These are phyloP conservation scores for Globisporangium radiosum DNA, from an alignment of 352 stramenopile species.

Conservation along the genomic window DNA sequence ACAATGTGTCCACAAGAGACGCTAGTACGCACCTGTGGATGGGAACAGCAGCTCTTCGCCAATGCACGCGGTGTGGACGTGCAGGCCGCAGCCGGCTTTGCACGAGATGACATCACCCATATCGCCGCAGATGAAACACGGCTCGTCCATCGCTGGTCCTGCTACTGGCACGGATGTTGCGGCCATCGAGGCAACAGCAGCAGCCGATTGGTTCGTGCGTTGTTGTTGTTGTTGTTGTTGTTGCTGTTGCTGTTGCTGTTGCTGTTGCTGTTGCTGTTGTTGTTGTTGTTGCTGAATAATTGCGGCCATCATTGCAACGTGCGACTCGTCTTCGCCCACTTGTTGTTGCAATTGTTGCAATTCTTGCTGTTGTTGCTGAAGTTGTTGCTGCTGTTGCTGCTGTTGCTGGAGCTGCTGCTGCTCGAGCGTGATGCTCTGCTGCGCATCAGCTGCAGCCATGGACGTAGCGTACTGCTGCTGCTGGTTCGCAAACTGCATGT, in stretches of 20 bases:
- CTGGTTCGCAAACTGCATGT: conserved; percentile 32
- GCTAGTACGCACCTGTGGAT: conserved; percentile 24
- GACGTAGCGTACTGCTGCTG: conserved; percentile 20
- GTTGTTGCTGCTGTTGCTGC: conserved; percentile 5
- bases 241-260: conserved; percentile 9
- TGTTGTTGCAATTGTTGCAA: conserved; percentile 10
- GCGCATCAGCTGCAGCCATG: conserved; percentile 17
- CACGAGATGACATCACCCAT: conserved; percentile 49
- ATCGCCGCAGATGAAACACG: conserved; percentile 45
- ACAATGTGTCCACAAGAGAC: not conserved
- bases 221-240: not conserved
- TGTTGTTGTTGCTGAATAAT: conserved; percentile 6
- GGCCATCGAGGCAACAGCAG: not conserved
- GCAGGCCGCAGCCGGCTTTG: conserved; percentile 50
- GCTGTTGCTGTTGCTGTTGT: not conserved
- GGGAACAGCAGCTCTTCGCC: conserved; percentile 51
- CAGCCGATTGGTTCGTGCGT: not conserved
- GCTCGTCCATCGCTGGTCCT: conserved; percentile 13
- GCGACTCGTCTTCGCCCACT: conserved; percentile 6
- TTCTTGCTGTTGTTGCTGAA: conserved; percentile 14
- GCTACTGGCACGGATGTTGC: no score
- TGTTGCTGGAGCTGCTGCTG: not conserved
- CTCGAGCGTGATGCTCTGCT: no score
- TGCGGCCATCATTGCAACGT: conserved; percentile 6
- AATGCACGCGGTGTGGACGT: conserved; percentile 51